phyloP scores from a whole-genome alignment of 805 yeast genomes.

The Candida incommunis region DNA sequence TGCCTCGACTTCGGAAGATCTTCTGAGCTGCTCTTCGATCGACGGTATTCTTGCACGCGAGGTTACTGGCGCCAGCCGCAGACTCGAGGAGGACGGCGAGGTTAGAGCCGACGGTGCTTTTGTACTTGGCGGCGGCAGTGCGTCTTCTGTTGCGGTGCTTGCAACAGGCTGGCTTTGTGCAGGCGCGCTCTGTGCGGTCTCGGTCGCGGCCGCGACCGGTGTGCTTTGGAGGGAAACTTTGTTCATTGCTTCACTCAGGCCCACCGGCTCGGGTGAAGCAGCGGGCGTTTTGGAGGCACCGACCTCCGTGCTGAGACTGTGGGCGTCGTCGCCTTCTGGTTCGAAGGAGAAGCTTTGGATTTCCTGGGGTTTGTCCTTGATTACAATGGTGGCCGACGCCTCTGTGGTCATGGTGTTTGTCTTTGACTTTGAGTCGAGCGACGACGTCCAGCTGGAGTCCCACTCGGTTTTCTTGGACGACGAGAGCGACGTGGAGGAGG shows the following conservation, averaged over 20 bases:
- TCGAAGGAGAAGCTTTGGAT: background rate
- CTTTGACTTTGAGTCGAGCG: too few species aligned
- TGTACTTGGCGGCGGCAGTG: background rate
- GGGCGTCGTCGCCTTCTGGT: background rate
- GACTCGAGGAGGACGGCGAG: too few species aligned
- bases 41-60: background rate
- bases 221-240: background rate
- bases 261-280: too few species aligned
- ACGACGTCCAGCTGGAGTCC: slow-evolving; percentile 16
- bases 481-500: slow-evolving; percentile 13
- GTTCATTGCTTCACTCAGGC: background rate
- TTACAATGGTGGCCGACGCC: slow-evolving; percentile 14
- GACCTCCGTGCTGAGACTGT: background rate
- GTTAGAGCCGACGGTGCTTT: background rate
- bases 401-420: slow-evolving; percentile 18
- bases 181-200: background rate
- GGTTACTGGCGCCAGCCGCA: too few species aligned
- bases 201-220: background rate
- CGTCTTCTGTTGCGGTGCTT: background rate
- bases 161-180: background rate
- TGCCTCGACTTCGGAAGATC: background rate
- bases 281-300: background rate
- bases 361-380: background rate
- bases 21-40: background rate
- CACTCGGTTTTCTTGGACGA: slow-evolving; percentile 13